Base-by-base conservation (phyloP, 140 eudicot species). In the Flaveria floridana region DNA sequence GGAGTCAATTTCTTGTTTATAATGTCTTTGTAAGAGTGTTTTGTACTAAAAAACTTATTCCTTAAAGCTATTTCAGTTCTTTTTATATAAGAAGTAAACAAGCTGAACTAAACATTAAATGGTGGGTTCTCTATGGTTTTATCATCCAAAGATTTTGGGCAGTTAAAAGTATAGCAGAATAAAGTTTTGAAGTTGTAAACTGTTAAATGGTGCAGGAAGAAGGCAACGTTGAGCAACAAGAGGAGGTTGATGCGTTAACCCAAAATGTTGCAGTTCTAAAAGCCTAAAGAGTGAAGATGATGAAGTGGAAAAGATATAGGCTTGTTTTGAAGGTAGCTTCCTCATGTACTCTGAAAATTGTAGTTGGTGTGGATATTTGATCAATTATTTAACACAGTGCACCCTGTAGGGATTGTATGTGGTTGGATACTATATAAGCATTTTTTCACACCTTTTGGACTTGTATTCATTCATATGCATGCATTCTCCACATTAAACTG, bases 231-330 rank as follows among this genome's bases (percentile, higher is more conserved):
- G 95, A 84, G 81, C 83, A 84, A 53, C 77, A 34, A 34, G 89
- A 89, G 70, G 91, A 91, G 65, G 84, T 82, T 74, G 97, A 89
- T 71, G 91, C 65, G 48, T 75, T 89, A 76, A 56, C 88, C 3
- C 80, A 85, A 63, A 79, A 84, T 41, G 77, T 89, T 70, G 86
- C 85, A 26, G 80, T 65, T 37, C 82, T 91, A 21, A 76, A 74
- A 62, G 81, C 81, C 64, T 91, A 84, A 20, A 85, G 64, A 16
- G 56, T 61, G 62, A 74, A 50, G 28, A 74, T 59, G 70, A 68
- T 55, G 34, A n/a, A 61, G 44, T 50, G 25, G 74, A 59, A 15
- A 23, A 66, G 68, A 37, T 26, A 14, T 71, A n/a, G 68, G 15
- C 64, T 77, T 69, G 71, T 46, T 77, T 57, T 50, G 20, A 57